These are phyloP conservation scores for Sicyos edulis DNA, from an alignment of 306 rosid species.

Conservation along the genomic window DNA sequence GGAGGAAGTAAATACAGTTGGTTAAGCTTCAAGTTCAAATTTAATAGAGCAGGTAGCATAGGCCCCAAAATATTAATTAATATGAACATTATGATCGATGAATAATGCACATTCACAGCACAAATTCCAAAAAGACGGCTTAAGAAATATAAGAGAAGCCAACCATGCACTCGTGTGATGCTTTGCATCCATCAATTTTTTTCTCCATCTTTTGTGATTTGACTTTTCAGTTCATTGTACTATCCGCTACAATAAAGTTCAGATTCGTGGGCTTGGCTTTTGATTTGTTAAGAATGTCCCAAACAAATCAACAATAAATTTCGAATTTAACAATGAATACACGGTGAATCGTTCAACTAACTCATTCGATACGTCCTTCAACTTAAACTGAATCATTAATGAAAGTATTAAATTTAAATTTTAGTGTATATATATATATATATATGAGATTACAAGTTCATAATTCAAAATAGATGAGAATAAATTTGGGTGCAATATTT, in stretches of 20 bases:
- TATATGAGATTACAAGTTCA: too few relatives aligned
- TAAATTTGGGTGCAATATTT: background rate
- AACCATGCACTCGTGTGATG: background rate
- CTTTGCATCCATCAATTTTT: background rate
- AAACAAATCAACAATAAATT: background rate
- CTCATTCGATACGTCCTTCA: too few relatives aligned
- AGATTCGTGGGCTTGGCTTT: slow-evolving; percentile 7
- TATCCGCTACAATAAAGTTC: background rate
- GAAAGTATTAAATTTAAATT: too few relatives aligned
- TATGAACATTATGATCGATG: background rate
- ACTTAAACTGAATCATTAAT: too few relatives aligned
- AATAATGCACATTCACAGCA: slow-evolving; percentile 2
- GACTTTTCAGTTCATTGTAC: slow-evolving; percentile 16
- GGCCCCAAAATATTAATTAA: background rate
- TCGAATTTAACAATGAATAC: background rate
- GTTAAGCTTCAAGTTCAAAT: background rate
- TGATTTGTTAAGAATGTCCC: slow-evolving; percentile 12
- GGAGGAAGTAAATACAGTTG: background rate
- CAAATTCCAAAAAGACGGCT: background rate
- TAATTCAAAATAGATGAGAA: background rate
- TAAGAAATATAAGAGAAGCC: background rate
- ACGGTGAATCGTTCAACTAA: too few relatives aligned
- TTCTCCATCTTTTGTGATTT: background rate
- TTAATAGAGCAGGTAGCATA: background rate
- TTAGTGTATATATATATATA: too few relatives aligned